Evolutionary conservation across 192 early-diverging fungal species (phyloP).

Genomic region (Backusella tarrabulga): DNA sequence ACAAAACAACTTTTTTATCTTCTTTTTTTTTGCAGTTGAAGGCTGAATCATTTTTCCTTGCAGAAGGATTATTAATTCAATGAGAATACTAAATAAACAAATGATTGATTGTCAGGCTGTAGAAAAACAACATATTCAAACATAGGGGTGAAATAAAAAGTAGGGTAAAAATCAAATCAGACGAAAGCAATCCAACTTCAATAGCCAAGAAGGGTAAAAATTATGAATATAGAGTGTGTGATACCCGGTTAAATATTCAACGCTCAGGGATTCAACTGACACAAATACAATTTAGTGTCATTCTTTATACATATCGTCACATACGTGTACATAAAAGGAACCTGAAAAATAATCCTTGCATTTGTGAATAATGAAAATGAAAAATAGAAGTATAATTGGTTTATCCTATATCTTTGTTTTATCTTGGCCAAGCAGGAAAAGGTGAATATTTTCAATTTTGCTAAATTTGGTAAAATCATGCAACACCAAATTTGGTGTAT

Average conservation of each 20-base stretch:
- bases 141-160: background rate
- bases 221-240: background rate
- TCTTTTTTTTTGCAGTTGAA: background rate
- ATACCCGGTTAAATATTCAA: background rate
- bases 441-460: background rate
- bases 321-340: background rate
- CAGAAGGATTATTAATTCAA: background rate
- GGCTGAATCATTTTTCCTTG: background rate
- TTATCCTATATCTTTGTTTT: background rate
- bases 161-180: background rate
- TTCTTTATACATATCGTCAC: background rate
- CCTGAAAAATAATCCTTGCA: background rate
- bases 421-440: background rate
- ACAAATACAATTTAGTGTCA: background rate
- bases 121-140: background rate
- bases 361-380: background rate
- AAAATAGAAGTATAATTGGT: background rate
- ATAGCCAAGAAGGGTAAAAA: background rate
- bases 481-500: background rate
- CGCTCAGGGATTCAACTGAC: background rate
- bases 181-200: background rate
- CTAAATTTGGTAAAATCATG: slow-evolving; percentile 6
- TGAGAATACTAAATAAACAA: background rate
- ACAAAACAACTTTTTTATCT: background rate
- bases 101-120: background rate